Conservation (phyloP, 2,329 filamentous ascomycete genomes). For the Blastomyces emzantsi region DNA sequence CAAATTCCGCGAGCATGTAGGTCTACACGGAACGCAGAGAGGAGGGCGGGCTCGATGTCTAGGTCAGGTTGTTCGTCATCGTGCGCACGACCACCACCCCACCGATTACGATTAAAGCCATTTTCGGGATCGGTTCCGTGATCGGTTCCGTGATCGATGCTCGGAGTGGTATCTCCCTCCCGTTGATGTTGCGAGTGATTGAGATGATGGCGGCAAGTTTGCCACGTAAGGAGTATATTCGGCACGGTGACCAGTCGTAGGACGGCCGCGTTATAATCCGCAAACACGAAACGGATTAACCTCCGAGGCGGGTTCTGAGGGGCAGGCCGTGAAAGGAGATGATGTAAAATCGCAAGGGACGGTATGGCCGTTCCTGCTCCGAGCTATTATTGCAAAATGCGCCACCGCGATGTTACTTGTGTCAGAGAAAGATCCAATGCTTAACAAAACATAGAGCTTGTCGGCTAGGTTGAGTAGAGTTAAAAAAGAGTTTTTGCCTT, state of each 20-base stretch:
- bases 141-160: background rate
- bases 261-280: conserved; percentile 54
- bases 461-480: background rate
- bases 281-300: conserved; percentile 45
- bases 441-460: background rate
- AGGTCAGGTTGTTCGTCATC: conserved; percentile 30
- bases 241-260: conserved; percentile 52
- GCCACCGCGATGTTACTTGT: background rate
- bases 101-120: background rate
- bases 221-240: conserved; percentile 52
- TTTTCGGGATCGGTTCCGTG: background rate
- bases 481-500: background rate
- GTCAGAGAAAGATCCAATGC: background rate
- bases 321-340: conserved; percentile 34
- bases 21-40: conserved; percentile 38
- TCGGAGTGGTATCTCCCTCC: background rate
- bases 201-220: conserved; percentile 16
- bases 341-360: conserved; percentile 46
- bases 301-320: conserved; percentile 12
- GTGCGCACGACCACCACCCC: conserved; percentile 16
- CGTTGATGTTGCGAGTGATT: background rate
- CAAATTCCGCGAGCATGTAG: conserved; percentile 38
- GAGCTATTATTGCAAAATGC: conserved; percentile 33
- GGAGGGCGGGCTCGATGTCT: conserved; percentile 42
- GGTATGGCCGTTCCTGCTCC: conserved; percentile 58